Evolutionary conservation across 768 basidiomycete genomes (phyloP).

Genomic region (Boletus subparvulus): DNA sequence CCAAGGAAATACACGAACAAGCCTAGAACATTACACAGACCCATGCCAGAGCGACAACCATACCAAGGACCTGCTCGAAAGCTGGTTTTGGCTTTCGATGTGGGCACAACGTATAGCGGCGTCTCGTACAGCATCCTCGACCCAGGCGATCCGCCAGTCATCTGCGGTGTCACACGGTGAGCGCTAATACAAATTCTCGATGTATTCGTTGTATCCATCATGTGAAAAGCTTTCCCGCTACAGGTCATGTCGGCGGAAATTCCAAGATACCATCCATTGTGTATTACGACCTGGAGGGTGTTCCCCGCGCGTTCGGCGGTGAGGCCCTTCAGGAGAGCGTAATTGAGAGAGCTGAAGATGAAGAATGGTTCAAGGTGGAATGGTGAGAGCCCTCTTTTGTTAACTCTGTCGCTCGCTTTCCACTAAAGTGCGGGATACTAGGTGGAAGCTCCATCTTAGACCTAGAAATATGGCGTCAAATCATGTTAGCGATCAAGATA

Average conservation of each 20-base stretch:
- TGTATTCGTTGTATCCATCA: neutral
- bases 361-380: slow-evolving; percentile 31
- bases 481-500: slow-evolving; percentile 32
- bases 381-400: slow-evolving; percentile 21
- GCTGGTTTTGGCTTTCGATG: slow-evolving; percentile 50
- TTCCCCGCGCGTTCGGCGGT: slow-evolving; percentile 43
- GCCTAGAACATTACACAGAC: neutral
- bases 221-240: slow-evolving; percentile 44
- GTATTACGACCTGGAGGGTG: slow-evolving; percentile 44
- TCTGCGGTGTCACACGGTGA: slow-evolving; percentile 26
- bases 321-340: slow-evolving; percentile 42
- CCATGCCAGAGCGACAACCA: slow-evolving; percentile 33
- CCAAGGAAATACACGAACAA: neutral
- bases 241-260: slow-evolving; percentile 45
- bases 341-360: slow-evolving; percentile 40
- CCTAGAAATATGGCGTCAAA: slow-evolving; percentile 23
- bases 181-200: neutral
- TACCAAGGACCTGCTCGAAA: slow-evolving; percentile 43
- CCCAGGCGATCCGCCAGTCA: slow-evolving; percentile 29
- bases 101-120: slow-evolving; percentile 54
- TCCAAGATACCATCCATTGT: slow-evolving; percentile 52
- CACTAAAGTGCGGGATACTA: slow-evolving; percentile 12
- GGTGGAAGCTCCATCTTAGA: slow-evolving; percentile 39
- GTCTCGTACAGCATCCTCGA: slow-evolving; percentile 42
- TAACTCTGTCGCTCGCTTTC: neutral